Evolutionary conservation across 257 asterid species (phyloP).

Genomic region (Buddleja alternifolia): DNA sequence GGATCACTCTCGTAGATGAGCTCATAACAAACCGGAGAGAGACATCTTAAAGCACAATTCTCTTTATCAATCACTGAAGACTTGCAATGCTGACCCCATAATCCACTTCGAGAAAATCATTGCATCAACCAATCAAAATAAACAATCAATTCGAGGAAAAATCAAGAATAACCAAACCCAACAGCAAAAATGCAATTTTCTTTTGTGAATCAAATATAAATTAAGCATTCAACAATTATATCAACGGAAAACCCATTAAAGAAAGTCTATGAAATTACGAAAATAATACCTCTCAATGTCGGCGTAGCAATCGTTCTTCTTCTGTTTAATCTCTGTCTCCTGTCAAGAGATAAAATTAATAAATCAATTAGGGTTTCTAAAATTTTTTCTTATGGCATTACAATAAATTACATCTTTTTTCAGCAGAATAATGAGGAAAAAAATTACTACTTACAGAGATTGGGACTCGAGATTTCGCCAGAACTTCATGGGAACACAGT

Average conservation of each 20-base stretch:
- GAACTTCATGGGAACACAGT: constrained; percentile 40
- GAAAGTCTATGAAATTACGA: not conserved
- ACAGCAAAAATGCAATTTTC: not conserved
- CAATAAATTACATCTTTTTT: constrained; percentile 1
- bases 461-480: constrained; percentile 74
- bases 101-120: constrained; percentile 56
- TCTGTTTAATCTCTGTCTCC: constrained; percentile 73
- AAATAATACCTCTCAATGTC: constrained; percentile 78
- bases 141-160: not conserved
- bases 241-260: constrained; percentile 12
- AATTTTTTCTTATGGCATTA: not conserved
- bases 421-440: not conserved
- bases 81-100: constrained; percentile 84
- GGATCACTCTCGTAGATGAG: constrained; percentile 92
- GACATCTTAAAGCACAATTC: constrained; percentile 84
- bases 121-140: constrained; percentile 25
- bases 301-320: constrained; percentile 75
- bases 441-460: constrained; percentile 58
- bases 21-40: constrained; percentile 80
- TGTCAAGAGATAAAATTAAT: constrained; percentile 26
- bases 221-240: not conserved
- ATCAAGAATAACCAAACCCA: not conserved
- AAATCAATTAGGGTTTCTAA: not conserved
- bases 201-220: too few relatives aligned
- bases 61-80: constrained; percentile 71